Percentiles rank a stretch among this genome's conserved stretches.
phyloP scores from a whole-genome alignment of 2,329 filamentous ascomycete genomes.

The Alternaria brassicae region DNA sequence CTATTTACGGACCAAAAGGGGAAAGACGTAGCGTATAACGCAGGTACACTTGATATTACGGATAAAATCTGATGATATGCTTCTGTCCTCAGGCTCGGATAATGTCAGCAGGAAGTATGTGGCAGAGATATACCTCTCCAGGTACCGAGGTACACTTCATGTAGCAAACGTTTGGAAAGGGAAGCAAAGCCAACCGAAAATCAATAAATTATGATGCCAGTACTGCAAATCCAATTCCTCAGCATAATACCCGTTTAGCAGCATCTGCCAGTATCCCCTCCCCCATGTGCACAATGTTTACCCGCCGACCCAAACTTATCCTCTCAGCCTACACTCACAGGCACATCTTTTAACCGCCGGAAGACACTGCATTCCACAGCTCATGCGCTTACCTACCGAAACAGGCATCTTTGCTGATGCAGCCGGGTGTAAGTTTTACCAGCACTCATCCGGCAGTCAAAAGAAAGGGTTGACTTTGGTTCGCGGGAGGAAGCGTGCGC shows the following conservation, averaged over 20 bases:
- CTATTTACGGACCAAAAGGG: slow-evolving; percentile 52
- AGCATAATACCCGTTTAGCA: neutral
- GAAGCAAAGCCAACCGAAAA: neutral
- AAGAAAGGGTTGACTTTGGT: neutral
- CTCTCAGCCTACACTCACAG: neutral
- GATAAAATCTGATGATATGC: slow-evolving; percentile 2
- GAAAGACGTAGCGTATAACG: slow-evolving; percentile 52
- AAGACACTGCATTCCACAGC: slow-evolving; percentile 12
- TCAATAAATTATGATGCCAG: neutral
- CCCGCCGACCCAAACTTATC: neutral
- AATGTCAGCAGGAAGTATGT: neutral
- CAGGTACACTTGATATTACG: slow-evolving; percentile 40
- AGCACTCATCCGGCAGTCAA: slow-evolving; percentile 4
- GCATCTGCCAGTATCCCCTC: neutral
- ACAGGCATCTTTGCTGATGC: slow-evolving; percentile 4
- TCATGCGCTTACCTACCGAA: slow-evolving; percentile 4
- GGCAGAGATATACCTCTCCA: neutral
- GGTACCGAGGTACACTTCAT: neutral
- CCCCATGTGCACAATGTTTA: neutral
- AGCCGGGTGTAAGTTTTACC: slow-evolving; percentile 7
- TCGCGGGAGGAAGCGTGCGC: neutral
- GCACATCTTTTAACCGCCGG: slow-evolving; percentile 19
- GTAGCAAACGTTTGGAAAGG: neutral
- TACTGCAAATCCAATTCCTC: neutral
- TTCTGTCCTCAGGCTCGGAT: neutral